Percentiles rank a stretch among this genome's conserved stretches.
Evolutionary conservation across 768 basidiomycete species (phyloP).

Genomic region (Rhodotorula taiwanensis): DNA sequence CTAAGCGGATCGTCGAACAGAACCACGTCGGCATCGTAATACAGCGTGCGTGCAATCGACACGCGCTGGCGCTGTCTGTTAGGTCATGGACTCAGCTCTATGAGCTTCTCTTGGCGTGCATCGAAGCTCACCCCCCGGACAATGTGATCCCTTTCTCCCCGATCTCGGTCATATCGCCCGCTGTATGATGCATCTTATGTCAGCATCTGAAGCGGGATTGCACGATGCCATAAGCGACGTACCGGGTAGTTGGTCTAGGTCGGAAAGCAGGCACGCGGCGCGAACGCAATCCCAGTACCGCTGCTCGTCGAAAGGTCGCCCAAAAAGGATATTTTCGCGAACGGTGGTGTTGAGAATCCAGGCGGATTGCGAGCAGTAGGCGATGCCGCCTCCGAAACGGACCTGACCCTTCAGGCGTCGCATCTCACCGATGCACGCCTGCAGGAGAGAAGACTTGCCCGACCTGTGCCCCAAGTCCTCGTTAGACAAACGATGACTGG

Average conservation of each 20-base stretch:
- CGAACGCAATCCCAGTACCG: constrained; percentile 40
- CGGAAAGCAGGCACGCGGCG: constrained; percentile 8
- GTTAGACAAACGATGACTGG: not conserved
- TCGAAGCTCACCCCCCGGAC: constrained; percentile 53
- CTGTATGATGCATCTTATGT: too few species aligned
- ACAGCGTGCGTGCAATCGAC: constrained; percentile 77
- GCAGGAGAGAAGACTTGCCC: constrained; percentile 60
- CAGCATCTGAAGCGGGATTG: too few species aligned
- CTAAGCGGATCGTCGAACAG: constrained; percentile 58
- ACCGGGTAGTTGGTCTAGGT: constrained; percentile 32
- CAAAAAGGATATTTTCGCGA: constrained; percentile 82
- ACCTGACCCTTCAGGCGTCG: constrained; percentile 60
- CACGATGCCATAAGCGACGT: too few species aligned
- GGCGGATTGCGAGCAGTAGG: constrained; percentile 41
- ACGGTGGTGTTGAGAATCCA: constrained; percentile 83
- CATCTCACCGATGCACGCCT: constrained; percentile 80
- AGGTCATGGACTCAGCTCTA: too few species aligned
- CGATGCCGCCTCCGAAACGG: constrained; percentile 48
- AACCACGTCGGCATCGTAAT: constrained; percentile 71
- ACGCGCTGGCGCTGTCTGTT: constrained; percentile 63
- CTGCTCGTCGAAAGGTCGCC: constrained; percentile 69
- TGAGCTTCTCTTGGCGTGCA: not conserved
- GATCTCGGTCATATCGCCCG: constrained; percentile 47
- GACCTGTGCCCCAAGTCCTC: constrained; percentile 45
- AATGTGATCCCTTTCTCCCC: constrained; percentile 83